Conservation (phyloP, 2,329 filamentous ascomycete genomes). For the Nothopassalora personata region DNA sequence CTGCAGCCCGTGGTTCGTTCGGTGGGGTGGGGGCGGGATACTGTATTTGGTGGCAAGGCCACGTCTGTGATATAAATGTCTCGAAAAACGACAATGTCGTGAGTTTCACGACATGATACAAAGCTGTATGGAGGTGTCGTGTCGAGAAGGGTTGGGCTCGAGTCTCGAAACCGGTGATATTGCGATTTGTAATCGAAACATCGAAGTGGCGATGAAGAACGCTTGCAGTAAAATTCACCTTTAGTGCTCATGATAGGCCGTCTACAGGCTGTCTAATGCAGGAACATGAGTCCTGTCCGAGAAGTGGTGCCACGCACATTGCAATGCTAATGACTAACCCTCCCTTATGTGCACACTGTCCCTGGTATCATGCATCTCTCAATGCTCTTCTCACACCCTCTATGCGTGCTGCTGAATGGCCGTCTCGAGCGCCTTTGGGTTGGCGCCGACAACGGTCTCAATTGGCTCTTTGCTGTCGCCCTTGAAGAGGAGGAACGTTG, state of each 20-base stretch:
- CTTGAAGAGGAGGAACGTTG: slow-evolving; percentile 84
- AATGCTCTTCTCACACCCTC: neutral
- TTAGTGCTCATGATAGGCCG: neutral
- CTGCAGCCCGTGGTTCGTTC: neutral
- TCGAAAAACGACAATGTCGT: no score
- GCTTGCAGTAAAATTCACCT: neutral
- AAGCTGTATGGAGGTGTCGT: no score
- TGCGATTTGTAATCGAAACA: neutral
- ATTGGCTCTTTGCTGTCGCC: slow-evolving; percentile 59
- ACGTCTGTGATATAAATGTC: no score
- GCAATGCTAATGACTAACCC: neutral
- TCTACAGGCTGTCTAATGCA: neutral
- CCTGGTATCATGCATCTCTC: neutral
- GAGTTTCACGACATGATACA: no score
- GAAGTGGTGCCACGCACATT: neutral
- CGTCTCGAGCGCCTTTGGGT: slow-evolving; percentile 60
- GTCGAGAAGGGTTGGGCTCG: no score
- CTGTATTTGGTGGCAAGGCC: no score
- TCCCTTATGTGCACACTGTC: neutral
- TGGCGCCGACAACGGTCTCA: slow-evolving; percentile 72
- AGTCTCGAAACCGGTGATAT: neutral
- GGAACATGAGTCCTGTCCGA: neutral
- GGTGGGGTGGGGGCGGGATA: no score
- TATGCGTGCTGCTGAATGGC: slow-evolving; percentile 38
- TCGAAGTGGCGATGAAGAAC: neutral